phyloP scores from a whole-genome alignment of 805 yeast species.

The Clavispora fructus region DNA sequence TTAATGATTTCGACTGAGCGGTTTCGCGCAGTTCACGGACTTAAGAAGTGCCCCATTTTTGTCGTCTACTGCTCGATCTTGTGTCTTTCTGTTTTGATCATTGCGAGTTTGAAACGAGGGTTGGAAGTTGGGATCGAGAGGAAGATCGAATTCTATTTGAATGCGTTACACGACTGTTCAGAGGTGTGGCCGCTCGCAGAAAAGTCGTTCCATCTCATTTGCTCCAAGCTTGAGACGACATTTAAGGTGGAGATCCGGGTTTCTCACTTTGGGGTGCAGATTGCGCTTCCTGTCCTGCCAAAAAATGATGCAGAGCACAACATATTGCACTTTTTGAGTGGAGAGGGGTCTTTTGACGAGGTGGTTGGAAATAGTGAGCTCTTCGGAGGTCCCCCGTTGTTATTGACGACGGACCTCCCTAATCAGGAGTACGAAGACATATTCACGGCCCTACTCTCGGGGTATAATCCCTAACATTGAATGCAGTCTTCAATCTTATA shows the following conservation, averaged over 20 bases:
- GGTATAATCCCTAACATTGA: neutral
- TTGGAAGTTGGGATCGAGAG: neutral
- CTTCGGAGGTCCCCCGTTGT: slow-evolving; percentile 3
- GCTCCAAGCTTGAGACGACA: neutral
- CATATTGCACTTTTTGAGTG: neutral
- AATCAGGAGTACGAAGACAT: slow-evolving; percentile 1
- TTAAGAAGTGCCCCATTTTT: neutral
- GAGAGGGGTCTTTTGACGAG: neutral
- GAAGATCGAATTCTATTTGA: neutral
- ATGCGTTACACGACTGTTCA: neutral
- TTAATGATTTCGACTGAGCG: neutral
- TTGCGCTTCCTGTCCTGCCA: neutral
- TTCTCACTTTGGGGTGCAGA: neutral
- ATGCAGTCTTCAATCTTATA: too few species aligned
- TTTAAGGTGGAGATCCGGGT: neutral
- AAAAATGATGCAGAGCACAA: neutral
- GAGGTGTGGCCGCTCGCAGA: slow-evolving; percentile 1
- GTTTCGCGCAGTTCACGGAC: neutral
- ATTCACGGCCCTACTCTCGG: neutral
- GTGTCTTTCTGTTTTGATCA: neutral
- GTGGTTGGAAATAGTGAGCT: neutral
- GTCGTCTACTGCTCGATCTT: slow-evolving; percentile 2
- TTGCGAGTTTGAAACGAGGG: neutral
- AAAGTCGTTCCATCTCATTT: neutral
- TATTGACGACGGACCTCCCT: slow-evolving; percentile 1